Percentiles rank a stretch among this genome's conserved stretches.
Evolutionary conservation across 2,329 filamentous ascomycete species (phyloP).

Genomic region (Stromatinia cepivora): DNA sequence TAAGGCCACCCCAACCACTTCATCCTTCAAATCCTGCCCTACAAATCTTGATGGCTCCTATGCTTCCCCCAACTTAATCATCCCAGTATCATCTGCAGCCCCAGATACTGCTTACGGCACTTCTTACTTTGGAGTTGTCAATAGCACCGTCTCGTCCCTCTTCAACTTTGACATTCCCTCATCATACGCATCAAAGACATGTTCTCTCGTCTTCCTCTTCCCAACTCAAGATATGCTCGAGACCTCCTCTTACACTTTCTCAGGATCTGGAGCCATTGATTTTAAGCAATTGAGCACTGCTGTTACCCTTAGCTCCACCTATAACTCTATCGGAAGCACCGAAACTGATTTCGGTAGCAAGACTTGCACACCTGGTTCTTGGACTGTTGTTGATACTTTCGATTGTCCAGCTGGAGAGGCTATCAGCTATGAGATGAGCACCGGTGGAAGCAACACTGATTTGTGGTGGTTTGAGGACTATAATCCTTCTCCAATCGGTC

Average conservation of each 20-base stretch:
- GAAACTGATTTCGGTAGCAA: constrained; percentile 47
- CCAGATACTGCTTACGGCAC: constrained; percentile 55
- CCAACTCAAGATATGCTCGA: constrained; percentile 57
- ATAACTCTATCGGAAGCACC: constrained; percentile 51
- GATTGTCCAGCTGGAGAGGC: constrained; percentile 54
- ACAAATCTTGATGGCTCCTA: constrained; percentile 43
- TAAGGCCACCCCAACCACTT: background rate
- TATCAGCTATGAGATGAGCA: constrained; percentile 52
- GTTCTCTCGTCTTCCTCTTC: constrained; percentile 65
- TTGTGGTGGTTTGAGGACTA: constrained; percentile 66
- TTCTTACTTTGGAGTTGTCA: constrained; percentile 56
- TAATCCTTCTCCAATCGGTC: constrained; percentile 50
- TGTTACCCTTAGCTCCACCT: constrained; percentile 54
- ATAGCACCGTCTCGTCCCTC: constrained; percentile 54
- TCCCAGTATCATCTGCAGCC: constrained; percentile 56
- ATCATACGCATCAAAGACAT: constrained; percentile 48
- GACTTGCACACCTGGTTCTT: constrained; percentile 53
- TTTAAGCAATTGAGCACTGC: constrained; percentile 50
- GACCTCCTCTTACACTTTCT: constrained; percentile 58
- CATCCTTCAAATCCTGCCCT: constrained; percentile 17
- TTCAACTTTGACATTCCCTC: constrained; percentile 69
- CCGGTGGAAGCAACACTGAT: constrained; percentile 48
- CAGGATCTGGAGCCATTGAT: constrained; percentile 53
- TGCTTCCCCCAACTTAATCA: constrained; percentile 62
- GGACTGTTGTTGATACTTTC: constrained; percentile 54